A percentile compares a stretch with the other conserved stretches of the same genome.
Conservation (phyloP, 352 stramenopile species). For the Halophytophthora batemanensis region DNA sequence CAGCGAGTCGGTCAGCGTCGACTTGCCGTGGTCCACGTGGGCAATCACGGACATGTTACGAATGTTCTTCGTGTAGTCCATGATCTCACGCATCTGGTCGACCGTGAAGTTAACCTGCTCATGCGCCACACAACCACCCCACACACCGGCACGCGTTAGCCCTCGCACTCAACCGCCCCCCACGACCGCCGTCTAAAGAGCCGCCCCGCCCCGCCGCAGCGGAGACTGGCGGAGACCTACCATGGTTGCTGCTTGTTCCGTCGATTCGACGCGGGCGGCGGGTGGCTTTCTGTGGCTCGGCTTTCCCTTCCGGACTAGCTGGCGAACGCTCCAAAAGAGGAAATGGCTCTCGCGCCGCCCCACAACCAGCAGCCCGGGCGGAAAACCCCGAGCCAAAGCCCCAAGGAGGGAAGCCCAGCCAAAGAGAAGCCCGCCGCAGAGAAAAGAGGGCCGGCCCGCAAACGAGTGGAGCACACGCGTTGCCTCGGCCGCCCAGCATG, state of each 20-base stretch:
- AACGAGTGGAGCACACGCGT: conserved; percentile 63
- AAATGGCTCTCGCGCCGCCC: conserved; percentile 30
- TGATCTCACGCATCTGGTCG: conserved; percentile 98
- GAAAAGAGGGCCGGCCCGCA: conserved; percentile 27
- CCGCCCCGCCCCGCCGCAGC: too few relatives aligned
- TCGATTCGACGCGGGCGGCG: conserved; percentile 18
- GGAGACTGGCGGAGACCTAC: too few relatives aligned
- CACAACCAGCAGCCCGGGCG: too few relatives aligned
- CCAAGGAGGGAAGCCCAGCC: conserved; percentile 8
- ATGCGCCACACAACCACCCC: neutral
- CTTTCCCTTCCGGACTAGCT: conserved; percentile 35
- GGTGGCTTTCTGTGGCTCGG: conserved; percentile 15
- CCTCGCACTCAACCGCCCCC: too few relatives aligned
- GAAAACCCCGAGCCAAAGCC: too few relatives aligned
- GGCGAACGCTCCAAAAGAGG: conserved; percentile 53
- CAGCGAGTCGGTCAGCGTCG: conserved; percentile 97
- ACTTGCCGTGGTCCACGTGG: conserved; percentile 99
- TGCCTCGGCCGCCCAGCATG: conserved; percentile 3
- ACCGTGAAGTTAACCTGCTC: conserved; percentile 98
- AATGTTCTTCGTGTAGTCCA: conserved; percentile 99
- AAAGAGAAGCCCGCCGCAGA: conserved; percentile 18
- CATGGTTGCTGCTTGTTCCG: conserved; percentile 45
- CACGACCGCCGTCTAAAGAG: too few relatives aligned
- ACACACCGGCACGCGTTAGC: neutral
- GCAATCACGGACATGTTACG: conserved; percentile 99